Evolutionary conservation across 148 eudicot species (phyloP), one percentile per base, ranked within the genome.

Genomic region (Chenopodium album): DNA sequence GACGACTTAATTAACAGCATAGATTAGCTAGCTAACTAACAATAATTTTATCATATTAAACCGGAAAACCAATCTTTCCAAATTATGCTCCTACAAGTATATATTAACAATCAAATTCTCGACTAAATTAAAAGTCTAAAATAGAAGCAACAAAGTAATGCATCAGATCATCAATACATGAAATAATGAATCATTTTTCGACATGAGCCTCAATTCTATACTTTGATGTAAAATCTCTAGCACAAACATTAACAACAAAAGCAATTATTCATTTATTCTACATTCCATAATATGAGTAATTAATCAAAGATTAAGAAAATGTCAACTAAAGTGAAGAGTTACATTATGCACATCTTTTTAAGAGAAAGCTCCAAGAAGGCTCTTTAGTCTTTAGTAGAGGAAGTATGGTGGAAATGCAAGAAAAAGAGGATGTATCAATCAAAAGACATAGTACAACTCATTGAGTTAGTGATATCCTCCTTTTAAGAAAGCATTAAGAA

Each of bases 321-420:
- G 78, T 75, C 78, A 74, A 83, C 71, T 74, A 46, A n/a, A 56
- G 34, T 63, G 37, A 28, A 9, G 9, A 31, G 60, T 31, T 44
- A 75, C 48, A 75, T 46, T 4, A 56, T 29, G 67, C 75, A 79
- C 79, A 26, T 70, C 31, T 75, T 59, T 59, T 20, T 22, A 47
- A 41, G 28, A 76, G 52, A 47, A 75, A 79, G 74, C 44, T 50
- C 62, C 71, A 73, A 79, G 59, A 50, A 63, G 52, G 17, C 65
- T 46, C 81, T 78, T 83, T 78, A 73, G 29, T 77, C 81, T 78
- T 83, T 78, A 78, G 31, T 73, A 66, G 63, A 37, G 70, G 63
- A 52, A 81, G 47, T 20, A 75, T 32, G 78, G 46, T 73, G 74
- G 59, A 83, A 66, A 65, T 50, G 72, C 22, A n/a, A 77, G 20